Evolutionary conservation across 495 filamentous ascomycete species (phyloP), one percentile per base, ranked within the genome.

Genomic region (Penicillium roqueforti): DNA sequence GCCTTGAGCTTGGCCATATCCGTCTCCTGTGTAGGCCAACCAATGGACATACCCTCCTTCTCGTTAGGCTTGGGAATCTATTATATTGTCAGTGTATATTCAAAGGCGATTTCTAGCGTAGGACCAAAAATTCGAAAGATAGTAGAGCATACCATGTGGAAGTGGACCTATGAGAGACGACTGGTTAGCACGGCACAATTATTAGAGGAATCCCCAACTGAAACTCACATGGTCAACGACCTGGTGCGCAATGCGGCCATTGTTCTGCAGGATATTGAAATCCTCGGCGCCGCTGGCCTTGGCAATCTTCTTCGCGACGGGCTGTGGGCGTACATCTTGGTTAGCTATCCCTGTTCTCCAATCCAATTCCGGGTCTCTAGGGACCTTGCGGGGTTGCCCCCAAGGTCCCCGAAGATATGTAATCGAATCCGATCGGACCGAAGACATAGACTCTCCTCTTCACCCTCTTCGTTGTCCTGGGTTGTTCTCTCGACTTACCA

Each of bases 221-320:
- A 13, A 53, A 74, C 83, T 71, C 73, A 95, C 93, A 75, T 99
- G 93, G 57, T 87, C 87, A 54, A 99, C 95, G 49, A 85, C 77
- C 73, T 99, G 93, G 74, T 99, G 95, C n/a, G 93, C 93, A 65
- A 88, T 78, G 19, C 80, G 74, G 23, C 93, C 93, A 65, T 99
- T 99, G 74, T 99, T 99, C 78, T 99, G 93, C 55, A 99, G 73
- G 47, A 99, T 79, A 66, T 99, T 99, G 77, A 87, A 99, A 63
- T 97, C 79, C 26, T 72, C 70, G 16, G 89, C 87, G 6, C 88
- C 88, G 11, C 80, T 82, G 22, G 89, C 91, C n/a, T 69, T 60
- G 42, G 85, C 92, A 22, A 99, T 80, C 63, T 85, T 91, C 80
- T 96, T 96, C 31, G 86, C 87, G 26, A 96, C 84, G 49, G 92